Conservation (phyloP, 441 rosid species). For the Croton setiger region DNA sequence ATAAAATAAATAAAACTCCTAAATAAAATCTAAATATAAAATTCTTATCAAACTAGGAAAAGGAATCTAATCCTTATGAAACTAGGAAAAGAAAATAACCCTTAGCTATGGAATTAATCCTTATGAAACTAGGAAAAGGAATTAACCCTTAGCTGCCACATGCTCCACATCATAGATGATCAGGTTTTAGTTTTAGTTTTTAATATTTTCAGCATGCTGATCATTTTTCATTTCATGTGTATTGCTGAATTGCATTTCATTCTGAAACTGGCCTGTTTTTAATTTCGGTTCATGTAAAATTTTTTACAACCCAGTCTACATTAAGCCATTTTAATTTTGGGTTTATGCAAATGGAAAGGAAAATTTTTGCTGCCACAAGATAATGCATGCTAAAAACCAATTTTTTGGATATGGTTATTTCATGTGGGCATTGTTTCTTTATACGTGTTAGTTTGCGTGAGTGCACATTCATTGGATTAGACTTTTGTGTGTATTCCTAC, state of each 20-base stretch:
- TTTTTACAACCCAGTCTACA: not conserved
- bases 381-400: not conserved
- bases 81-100: too few species aligned
- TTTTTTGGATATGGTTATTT: not conserved
- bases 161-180: too few species aligned
- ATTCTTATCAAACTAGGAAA: too few species aligned
- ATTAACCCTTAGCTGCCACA: too few species aligned
- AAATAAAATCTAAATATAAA: too few species aligned
- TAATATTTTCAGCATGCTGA: too few species aligned
- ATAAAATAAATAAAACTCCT: too few species aligned
- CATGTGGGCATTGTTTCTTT: not conserved
- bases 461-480: constrained; percentile 6
- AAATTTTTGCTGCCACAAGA: not conserved
- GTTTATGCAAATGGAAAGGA: not conserved
- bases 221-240: not conserved
- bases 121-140: too few species aligned
- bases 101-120: too few species aligned
- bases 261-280: not conserved
- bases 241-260: not conserved
- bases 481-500: constrained; percentile 20
- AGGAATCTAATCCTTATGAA: too few species aligned
- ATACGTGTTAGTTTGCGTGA: not conserved
- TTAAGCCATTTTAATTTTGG: not conserved
- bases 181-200: not conserved
- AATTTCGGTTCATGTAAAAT: not conserved